Evolutionary conservation across 2,329 filamentous ascomycete genomes (phyloP).

Genomic region (Cercospora sp.): DNA sequence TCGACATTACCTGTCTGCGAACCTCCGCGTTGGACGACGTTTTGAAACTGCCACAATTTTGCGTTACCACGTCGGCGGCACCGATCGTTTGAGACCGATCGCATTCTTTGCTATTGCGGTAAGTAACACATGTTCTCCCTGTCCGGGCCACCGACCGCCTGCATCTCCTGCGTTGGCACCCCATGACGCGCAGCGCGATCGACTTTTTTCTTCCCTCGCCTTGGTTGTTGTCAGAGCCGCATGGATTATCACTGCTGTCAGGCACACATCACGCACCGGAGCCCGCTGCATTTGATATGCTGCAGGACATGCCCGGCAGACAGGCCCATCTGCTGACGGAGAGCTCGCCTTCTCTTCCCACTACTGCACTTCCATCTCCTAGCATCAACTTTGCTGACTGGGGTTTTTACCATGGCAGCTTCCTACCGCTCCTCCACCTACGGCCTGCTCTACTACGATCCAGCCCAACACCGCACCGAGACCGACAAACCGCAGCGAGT

Average conservation of each 20-base stretch:
- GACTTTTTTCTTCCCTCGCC: constrained; percentile 17
- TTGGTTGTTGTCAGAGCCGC: constrained; percentile 25
- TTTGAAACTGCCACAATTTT: constrained; percentile 20
- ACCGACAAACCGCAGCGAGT: constrained; percentile 34
- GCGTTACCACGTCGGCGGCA: constrained; percentile 9
- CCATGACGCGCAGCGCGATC: constrained; percentile 27
- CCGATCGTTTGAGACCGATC: constrained; percentile 22
- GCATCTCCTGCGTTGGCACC: constrained; percentile 21
- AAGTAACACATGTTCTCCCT: constrained; percentile 32
- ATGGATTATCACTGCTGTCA: constrained; percentile 25
- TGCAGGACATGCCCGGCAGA: constrained; percentile 18
- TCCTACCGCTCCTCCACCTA: constrained; percentile 30
- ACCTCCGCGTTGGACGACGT: constrained; percentile 6
- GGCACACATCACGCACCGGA: constrained; percentile 17
- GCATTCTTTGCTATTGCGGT: constrained; percentile 23
- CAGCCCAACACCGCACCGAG: constrained; percentile 25
- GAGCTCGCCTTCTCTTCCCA: constrained; percentile 10
- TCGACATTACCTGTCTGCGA: background rate
- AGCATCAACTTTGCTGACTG: constrained; percentile 19
- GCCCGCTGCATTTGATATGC: constrained; percentile 14
- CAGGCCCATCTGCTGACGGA: constrained; percentile 10
- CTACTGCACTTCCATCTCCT: constrained; percentile 8
- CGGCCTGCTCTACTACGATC: constrained; percentile 30
- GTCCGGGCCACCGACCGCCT: constrained; percentile 25
- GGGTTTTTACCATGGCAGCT: constrained; percentile 25